Percentiles rank a stretch among this genome's conserved stretches.
These are phyloP conservation scores for Rhizopus delemar DNA, from an alignment of 371 early-diverging fungal species.

Conservation along the genomic window DNA sequence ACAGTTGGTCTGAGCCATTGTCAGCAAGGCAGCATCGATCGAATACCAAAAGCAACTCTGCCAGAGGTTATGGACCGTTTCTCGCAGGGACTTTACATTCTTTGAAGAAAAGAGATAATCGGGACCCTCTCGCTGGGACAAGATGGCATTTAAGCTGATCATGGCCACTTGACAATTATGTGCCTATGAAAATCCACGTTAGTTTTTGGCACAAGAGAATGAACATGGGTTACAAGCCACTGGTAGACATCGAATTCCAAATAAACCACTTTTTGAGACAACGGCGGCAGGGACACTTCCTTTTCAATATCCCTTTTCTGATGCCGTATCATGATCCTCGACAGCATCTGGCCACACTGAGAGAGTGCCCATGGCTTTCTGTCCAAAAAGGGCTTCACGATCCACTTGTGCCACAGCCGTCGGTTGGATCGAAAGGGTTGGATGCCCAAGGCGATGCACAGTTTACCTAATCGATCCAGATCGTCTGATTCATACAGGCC, in stretches of 20 bases:
- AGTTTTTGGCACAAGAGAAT: neutral
- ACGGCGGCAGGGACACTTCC: conserved; percentile 65
- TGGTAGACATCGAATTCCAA: conserved; percentile 66
- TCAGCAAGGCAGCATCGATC: conserved; percentile 17
- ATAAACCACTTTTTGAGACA: conserved; percentile 51
- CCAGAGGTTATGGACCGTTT: conserved; percentile 63
- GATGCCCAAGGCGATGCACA: conserved; percentile 50
- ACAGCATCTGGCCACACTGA: conserved; percentile 53
- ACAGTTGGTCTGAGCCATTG: conserved; percentile 27
- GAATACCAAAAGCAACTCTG: conserved; percentile 69
- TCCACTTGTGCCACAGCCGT: conserved; percentile 39
- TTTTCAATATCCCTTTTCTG: conserved; percentile 49
- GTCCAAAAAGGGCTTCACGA: conserved; percentile 44
- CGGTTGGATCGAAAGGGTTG: conserved; percentile 52
- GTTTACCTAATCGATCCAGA: conserved; percentile 44
- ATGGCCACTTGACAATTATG: conserved; percentile 67
- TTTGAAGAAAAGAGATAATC: conserved; percentile 75
- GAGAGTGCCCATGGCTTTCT: conserved; percentile 40
- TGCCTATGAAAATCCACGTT: conserved; percentile 20
- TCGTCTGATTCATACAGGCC: conserved; percentile 24
- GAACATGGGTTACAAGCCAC: conserved; percentile 32
- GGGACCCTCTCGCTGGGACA: conserved; percentile 57
- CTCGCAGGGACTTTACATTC: conserved; percentile 55
- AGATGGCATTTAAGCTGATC: conserved; percentile 68
- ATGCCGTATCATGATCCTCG: conserved; percentile 69